phyloP scores from a whole-genome alignment of 2,329 filamentous ascomycete species.

The Fusarium sp. region DNA sequence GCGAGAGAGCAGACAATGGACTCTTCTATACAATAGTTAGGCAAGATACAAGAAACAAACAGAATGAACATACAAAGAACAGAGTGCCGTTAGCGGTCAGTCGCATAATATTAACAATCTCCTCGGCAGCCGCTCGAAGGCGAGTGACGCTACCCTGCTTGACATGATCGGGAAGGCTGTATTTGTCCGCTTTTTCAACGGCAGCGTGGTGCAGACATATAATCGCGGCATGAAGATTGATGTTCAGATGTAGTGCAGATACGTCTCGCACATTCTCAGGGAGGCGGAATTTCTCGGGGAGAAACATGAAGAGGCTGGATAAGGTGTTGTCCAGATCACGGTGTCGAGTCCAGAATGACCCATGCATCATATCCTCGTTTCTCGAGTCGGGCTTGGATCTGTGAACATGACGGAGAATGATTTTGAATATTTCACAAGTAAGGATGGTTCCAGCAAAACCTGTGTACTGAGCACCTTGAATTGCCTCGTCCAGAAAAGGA shows the following conservation, averaged over 20 bases:
- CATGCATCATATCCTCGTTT: slow-evolving; percentile 77
- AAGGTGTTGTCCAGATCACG: slow-evolving; percentile 83
- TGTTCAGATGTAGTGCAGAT: slow-evolving; percentile 82
- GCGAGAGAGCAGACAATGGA: slow-evolving; percentile 69
- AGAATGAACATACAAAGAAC: slow-evolving; percentile 64
- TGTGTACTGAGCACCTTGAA: slow-evolving; percentile 71
- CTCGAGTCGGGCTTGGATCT: slow-evolving; percentile 73
- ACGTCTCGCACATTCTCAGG: slow-evolving; percentile 74
- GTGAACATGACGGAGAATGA: slow-evolving; percentile 83
- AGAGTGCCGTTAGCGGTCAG: slow-evolving; percentile 77
- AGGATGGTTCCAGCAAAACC: slow-evolving; percentile 78
- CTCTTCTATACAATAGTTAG: slow-evolving; percentile 43
- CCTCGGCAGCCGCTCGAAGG: slow-evolving; percentile 81
- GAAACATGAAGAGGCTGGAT: slow-evolving; percentile 78
- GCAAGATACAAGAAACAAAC: not conserved
- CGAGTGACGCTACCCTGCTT: slow-evolving; percentile 76
- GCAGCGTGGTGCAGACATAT: slow-evolving; percentile 93
- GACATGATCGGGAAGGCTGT: slow-evolving; percentile 71
- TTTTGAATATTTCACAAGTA: slow-evolving; percentile 81
- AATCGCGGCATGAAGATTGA: slow-evolving; percentile 86
- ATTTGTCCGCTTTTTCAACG: slow-evolving; percentile 81
- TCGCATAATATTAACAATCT: slow-evolving; percentile 85
- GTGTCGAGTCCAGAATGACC: slow-evolving; percentile 87
- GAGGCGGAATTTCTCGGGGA: slow-evolving; percentile 79
- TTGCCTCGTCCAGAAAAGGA: slow-evolving; percentile 69